Percentiles rank a stretch among this genome's conserved stretches.
Conservation (phyloP, 257 asterid species). For the Capsicum baccatum region DNA sequence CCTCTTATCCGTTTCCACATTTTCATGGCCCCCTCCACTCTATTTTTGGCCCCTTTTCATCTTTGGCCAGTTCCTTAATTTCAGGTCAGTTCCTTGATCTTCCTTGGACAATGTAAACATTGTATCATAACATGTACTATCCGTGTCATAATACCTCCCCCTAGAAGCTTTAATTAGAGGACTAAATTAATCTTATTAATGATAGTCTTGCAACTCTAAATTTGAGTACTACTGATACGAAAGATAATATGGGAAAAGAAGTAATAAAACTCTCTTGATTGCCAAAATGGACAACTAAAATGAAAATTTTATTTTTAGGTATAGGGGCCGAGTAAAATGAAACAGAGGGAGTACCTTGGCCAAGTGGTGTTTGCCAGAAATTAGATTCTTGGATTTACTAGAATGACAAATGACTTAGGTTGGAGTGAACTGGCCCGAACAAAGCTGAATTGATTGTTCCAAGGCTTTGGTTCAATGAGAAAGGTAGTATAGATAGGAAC, state of each 20-base stretch:
- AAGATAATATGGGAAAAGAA: too few relatives aligned
- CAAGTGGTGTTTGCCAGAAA: conserved; percentile 15
- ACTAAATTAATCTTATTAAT: too few relatives aligned
- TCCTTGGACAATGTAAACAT: not conserved
- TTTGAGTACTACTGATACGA: too few relatives aligned
- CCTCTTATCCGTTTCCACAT: conserved; percentile 65
- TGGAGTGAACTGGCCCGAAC: not conserved
- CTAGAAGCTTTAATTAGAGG: too few relatives aligned
- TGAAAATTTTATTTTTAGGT: too few relatives aligned
- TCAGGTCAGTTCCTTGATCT: conserved; percentile 57
- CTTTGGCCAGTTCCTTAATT: conserved; percentile 86
- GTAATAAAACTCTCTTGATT: too few relatives aligned
- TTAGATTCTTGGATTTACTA: conserved; percentile 6
- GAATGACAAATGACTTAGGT: not conserved
- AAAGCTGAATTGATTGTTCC: conserved; percentile 17
- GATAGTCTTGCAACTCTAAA: too few relatives aligned
- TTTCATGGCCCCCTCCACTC: conserved; percentile 94
- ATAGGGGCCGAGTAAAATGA: too few relatives aligned
- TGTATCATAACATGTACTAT: not conserved
- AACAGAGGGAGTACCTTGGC: not conserved
- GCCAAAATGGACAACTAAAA: too few relatives aligned
- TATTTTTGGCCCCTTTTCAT: conserved; percentile 85
- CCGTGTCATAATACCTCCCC: too few relatives aligned
- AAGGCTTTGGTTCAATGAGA: not conserved
- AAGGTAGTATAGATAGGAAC: not conserved